These are phyloP conservation scores for Rhodamnia argentea DNA, from an alignment of 345 rosid species.

Conservation along the genomic window DNA sequence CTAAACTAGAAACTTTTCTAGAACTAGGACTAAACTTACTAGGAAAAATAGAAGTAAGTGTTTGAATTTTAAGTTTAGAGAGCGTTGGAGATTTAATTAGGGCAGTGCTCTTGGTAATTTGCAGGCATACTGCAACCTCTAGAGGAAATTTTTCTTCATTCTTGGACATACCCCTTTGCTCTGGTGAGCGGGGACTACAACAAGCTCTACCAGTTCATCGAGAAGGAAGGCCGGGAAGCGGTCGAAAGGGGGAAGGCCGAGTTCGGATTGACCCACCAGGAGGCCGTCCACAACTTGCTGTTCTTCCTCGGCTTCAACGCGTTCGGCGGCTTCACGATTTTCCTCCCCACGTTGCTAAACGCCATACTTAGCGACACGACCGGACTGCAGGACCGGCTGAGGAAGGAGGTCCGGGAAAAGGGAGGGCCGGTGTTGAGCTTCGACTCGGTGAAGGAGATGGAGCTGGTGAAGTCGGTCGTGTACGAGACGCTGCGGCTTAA, in stretches of 20 bases:
- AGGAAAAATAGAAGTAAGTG: too few relatives aligned
- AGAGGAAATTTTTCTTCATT: conserved; percentile 68
- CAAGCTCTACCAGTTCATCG: conserved; percentile 41
- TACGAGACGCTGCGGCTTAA: conserved; percentile 59
- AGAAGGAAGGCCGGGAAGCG: conserved; percentile 36
- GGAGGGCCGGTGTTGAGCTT: conserved; percentile 32
- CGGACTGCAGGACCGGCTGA: conserved; percentile 44
- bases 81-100: background rate
- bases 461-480: conserved; percentile 71
- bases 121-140: conserved; percentile 36
- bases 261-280: conserved; percentile 53
- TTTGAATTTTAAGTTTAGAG: background rate
- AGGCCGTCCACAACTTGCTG: conserved; percentile 54
- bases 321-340: conserved; percentile 72
- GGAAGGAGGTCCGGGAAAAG: conserved; percentile 40
- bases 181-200: conserved; percentile 53
- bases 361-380: conserved; percentile 29
- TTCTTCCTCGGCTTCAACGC: conserved; percentile 76
- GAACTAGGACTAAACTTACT: too few relatives aligned
- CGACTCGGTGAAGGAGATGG: conserved; percentile 49
- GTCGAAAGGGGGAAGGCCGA: conserved; percentile 33
- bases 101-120: background rate
- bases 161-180: conserved; percentile 56
- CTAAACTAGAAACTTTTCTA: too few relatives aligned
- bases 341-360: conserved; percentile 34